Conservation (phyloP, 306 rosid genomes). For the Pyrus betulifolia region DNA sequence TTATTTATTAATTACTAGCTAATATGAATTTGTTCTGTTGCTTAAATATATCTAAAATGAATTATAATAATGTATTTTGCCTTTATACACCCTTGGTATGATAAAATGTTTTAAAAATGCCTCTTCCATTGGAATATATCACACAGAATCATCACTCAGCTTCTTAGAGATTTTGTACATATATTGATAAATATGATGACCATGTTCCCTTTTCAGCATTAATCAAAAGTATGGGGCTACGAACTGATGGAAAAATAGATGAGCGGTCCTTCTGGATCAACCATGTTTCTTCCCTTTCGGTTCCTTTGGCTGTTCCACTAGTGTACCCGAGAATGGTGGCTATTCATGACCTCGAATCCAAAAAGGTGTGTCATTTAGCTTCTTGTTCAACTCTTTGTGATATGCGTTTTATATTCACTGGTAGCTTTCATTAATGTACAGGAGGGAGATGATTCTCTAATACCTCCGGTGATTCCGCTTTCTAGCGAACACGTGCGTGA, state of each 20-base stretch:
- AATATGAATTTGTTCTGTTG: background rate
- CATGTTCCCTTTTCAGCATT: slow-evolving; percentile 53
- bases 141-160: background rate
- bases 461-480: slow-evolving; percentile 84
- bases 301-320: slow-evolving; percentile 79
- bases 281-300: slow-evolving; percentile 74
- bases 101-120: background rate
- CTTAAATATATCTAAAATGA: too few relatives aligned
- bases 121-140: background rate
- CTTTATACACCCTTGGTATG: too few relatives aligned
- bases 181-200: slow-evolving; percentile 17
- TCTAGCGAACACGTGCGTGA: slow-evolving; percentile 80
- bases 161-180: slow-evolving; percentile 2
- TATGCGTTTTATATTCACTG: slow-evolving; percentile 10
- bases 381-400: background rate
- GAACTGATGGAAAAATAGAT: slow-evolving; percentile 82
- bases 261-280: slow-evolving; percentile 89
- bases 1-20: background rate
- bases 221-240: slow-evolving; percentile 75
- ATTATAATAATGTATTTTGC: too few relatives aligned
- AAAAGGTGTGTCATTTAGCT: slow-evolving; percentile 40
- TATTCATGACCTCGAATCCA: slow-evolving; percentile 60
- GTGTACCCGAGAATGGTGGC: slow-evolving; percentile 97
- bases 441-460: slow-evolving; percentile 57
- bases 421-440: slow-evolving; percentile 27